Percentiles rank a stretch among this genome's conserved stretches.
Conservation (phyloP, 1,284 basidiomycete genomes). For the Vanrija sp. region DNA sequence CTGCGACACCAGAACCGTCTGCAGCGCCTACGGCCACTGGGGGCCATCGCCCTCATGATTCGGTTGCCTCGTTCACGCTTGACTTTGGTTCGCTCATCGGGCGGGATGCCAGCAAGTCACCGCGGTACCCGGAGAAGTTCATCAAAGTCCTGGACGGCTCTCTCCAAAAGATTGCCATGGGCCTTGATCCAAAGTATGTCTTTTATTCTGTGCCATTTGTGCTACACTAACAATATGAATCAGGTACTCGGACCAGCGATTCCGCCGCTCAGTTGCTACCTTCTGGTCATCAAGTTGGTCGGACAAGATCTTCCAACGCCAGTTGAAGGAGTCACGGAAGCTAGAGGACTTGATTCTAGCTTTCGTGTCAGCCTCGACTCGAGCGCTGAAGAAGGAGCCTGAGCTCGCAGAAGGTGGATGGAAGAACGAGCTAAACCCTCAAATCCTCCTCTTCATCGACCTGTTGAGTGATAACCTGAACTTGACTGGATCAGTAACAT, state of each 20-base stretch:
- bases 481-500: slow-evolving; percentile 68
- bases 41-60: slow-evolving; percentile 12
- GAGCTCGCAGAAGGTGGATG: slow-evolving; percentile 73
- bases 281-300: slow-evolving; percentile 81
- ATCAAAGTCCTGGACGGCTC: slow-evolving; percentile 81
- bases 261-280: slow-evolving; percentile 79
- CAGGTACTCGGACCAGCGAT: slow-evolving; percentile 81
- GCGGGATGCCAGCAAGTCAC: slow-evolving; percentile 56
- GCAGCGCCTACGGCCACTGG: not conserved
- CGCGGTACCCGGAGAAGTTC: slow-evolving; percentile 88
- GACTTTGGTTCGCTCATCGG: slow-evolving; percentile 37
- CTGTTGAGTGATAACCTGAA: slow-evolving; percentile 76
- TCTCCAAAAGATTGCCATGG: slow-evolving; percentile 85
- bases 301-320: slow-evolving; percentile 73
- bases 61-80: slow-evolving; percentile 29
- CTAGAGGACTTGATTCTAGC: slow-evolving; percentile 95
- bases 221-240: not conserved
- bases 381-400: slow-evolving; percentile 70
- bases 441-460: slow-evolving; percentile 81
- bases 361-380: slow-evolving; percentile 86
- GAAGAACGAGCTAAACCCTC: slow-evolving; percentile 87
- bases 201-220: not conserved
- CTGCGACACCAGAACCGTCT: not conserved
- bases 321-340: slow-evolving; percentile 93
- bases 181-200: slow-evolving; percentile 71